Base-by-base conservation (phyloP, 1,284 basidiomycete species). In the Ganoderma meredithae region DNA sequence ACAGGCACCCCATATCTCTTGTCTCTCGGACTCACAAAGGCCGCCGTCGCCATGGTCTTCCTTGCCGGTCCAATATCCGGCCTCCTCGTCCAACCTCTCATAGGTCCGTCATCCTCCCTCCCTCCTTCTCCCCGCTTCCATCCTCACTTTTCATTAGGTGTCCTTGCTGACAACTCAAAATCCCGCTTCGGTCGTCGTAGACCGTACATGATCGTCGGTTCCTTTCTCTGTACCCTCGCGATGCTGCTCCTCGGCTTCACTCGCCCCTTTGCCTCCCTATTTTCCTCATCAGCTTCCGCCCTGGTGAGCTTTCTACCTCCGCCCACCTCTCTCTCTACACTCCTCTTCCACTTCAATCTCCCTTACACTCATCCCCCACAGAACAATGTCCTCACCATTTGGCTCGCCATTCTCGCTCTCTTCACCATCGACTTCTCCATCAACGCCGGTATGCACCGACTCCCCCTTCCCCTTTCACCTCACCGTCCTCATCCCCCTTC, bases 341-440 rank as follows among this genome's bases (percentile, higher is more conserved):
- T 62, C 40, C 27, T 22, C 36, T 12, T n/a, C 36, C 33, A n/a
- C 31, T 3, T 9, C 55, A 17, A 40, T n/a, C n/a, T 31, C 12
- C 27, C 17, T 40, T 17, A 10, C 12, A 25, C 15, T 6, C 12
- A 27, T 62, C 62, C 53, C 64, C 39, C n/a, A 0, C 69, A 93
- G 90, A 90, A 93, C 73, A 81, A 89, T 67, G 64, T 77, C 6
- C 79, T 94, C 33, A 92, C 93, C 1, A 89, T 97, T 61, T 87
- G 84, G 72, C 84, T 98, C 12, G 97, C 96, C 17, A 88, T 98
- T 4, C 74, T 95, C 19, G 85, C 96, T 2, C 94, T 99, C 62
- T 98, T 95, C 76, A 84, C 92, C 44, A 92, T 99, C 64, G 97
- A 99, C 81, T 98, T 99, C 76, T 90, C 91, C 33, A 93, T 99